Conservation (phyloP, 169 alveolate genomes). For the Cryptosporidium ryanae region DNA sequence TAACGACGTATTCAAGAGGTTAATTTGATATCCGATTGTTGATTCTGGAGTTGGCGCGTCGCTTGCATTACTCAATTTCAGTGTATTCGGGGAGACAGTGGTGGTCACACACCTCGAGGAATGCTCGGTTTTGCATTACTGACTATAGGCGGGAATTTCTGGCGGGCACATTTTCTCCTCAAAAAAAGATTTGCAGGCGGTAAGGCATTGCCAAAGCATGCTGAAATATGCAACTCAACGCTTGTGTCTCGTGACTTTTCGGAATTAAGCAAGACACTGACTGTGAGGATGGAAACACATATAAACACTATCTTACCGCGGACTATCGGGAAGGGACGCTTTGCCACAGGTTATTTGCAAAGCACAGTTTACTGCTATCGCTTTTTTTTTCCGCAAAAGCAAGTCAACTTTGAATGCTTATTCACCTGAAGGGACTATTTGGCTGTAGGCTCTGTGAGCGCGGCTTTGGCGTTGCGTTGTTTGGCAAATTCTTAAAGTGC, state of each 20-base stretch:
- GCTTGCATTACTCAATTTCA: not conserved
- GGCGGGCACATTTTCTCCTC: not conserved
- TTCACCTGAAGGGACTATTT: not conserved
- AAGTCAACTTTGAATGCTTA: not conserved
- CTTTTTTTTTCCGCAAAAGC: not conserved
- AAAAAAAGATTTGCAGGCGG: not conserved
- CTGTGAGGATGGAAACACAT: not conserved
- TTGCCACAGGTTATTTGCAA: not conserved
- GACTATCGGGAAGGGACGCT: not conserved
- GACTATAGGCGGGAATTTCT: conserved; percentile 11
- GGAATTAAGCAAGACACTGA: not conserved
- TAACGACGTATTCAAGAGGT: conserved; percentile 40
- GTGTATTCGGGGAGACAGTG: not conserved
- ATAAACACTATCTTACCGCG: not conserved
- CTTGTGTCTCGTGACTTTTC: not conserved
- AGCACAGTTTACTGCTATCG: not conserved
- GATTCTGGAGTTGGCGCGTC: conserved; percentile 9
- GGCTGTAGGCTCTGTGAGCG: not conserved
- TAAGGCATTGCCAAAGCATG: not conserved
- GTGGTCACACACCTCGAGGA: conserved; percentile 25
- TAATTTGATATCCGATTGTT: conserved; percentile 12
- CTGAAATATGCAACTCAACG: conserved; percentile 14
- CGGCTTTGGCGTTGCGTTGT: not conserved
- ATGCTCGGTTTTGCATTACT: conserved; percentile 12
- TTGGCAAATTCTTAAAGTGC: not conserved